Evolutionary conservation across 1,139 yeast genomes (phyloP).

Genomic region (Geotrichum cucujoidarum): DNA sequence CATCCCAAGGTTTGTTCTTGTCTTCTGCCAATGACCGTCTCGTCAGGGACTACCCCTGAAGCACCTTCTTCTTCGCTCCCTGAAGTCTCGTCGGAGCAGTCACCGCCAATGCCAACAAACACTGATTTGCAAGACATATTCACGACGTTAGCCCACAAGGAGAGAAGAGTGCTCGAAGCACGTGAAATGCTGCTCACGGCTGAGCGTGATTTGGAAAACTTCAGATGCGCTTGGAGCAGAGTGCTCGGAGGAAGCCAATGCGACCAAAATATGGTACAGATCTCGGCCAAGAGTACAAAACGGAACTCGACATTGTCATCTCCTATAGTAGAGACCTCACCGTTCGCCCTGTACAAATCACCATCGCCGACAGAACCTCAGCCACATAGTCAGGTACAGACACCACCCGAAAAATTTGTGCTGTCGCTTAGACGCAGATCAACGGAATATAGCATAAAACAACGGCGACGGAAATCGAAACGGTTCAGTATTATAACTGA

Average conservation of each 20-base stretch:
- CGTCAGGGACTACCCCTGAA: background rate
- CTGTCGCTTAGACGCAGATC: no score
- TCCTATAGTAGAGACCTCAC: background rate
- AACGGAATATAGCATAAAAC: no score
- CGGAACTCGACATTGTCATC: background rate
- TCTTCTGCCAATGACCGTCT: background rate
- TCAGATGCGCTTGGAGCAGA: conserved; percentile 27
- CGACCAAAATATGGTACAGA: conserved; percentile 2
- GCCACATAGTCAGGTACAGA: background rate
- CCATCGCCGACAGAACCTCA: background rate
- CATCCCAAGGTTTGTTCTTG: background rate
- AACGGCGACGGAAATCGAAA: no score
- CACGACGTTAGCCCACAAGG: conserved; percentile 36
- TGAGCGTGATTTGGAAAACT: conserved; percentile 27
- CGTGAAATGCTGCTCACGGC: conserved; percentile 32
- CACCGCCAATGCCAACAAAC: background rate
- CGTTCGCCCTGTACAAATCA: background rate
- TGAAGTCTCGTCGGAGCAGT: background rate
- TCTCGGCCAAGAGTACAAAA: background rate
- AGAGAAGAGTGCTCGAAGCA: conserved; percentile 38
- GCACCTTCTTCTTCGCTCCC: background rate
- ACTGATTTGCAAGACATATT: conserved; percentile 35
- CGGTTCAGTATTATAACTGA: no score
- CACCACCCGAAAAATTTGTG: background rate
- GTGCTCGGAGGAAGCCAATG: conserved; percentile 20